A percentile compares a stretch with the other conserved stretches of the same genome.
phyloP scores from a whole-genome alignment of 176 grass and related monocot genomes.

The Saccharum spontaneum region DNA sequence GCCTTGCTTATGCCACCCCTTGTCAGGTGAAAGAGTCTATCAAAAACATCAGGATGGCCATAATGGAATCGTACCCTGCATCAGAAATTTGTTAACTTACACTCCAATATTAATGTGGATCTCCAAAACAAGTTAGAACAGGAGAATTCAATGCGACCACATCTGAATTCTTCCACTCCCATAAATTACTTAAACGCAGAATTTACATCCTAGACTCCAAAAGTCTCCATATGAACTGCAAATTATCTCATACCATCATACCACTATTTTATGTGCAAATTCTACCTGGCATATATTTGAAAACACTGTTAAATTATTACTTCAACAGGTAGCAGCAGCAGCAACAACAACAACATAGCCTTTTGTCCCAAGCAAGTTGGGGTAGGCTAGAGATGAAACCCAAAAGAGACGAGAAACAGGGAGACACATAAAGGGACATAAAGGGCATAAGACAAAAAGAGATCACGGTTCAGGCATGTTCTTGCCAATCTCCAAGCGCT shows the following conservation, averaged over 20 bases:
- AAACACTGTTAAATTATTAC: neutral
- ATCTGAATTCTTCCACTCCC: neutral
- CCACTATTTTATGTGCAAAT: neutral
- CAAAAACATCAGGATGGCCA: constrained; percentile 80
- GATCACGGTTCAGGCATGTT: too few species aligned
- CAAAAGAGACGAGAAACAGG: too few species aligned
- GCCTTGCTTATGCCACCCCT: constrained; percentile 81
- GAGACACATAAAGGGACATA: too few species aligned
- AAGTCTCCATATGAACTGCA: neutral
- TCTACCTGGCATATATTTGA: constrained; percentile 5
- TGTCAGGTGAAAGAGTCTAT: constrained; percentile 78
- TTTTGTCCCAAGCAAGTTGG: too few species aligned
- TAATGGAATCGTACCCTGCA: constrained; percentile 75
- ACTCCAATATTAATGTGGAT: neutral
- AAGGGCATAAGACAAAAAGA: too few species aligned
- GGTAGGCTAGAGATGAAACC: too few species aligned
- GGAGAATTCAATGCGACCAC: neutral
- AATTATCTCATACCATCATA: neutral
- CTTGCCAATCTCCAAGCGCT: too few species aligned
- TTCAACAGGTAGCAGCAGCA: neutral
- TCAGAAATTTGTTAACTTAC: constrained; percentile 10
- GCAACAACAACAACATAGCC: too few species aligned
- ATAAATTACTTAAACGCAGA: neutral
- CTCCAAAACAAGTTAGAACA: constrained; percentile 11
- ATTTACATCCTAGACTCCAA: constrained; percentile 4